Evolutionary conservation across 352 stramenopile genomes (phyloP), one percentile per base, ranked within the genome.

Genomic region (Globisporangium iwayamae): DNA sequence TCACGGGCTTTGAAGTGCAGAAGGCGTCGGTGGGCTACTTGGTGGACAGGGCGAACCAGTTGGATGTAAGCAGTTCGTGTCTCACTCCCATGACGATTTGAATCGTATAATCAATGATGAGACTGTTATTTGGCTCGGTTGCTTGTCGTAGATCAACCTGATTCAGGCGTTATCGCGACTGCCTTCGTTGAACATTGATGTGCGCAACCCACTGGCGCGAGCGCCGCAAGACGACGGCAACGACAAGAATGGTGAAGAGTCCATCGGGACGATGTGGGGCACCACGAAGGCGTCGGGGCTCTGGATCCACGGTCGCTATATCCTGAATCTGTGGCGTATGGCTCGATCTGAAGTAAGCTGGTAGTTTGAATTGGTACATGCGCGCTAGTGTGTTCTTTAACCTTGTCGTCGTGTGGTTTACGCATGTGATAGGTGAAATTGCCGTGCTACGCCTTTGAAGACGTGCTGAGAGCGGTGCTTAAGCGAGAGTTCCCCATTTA

Each of bases 271-370:
- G 34, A 74, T 64, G 1, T 93, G 85, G 81, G 84, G 84, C 43
- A 74, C 93, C 28, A 90, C 81, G 32, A 96, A 94, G 58, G 84
- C 87, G 13, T 87, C 87, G 16, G 91, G 91, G 0, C 65, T 98
- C 39, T 98, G 89, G 88, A 74, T 98, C 41, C 85, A 93, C 46
- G 93, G 93, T 0, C 79, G 94, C 13, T 89, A 94, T 56, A 82
- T 98, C 52, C 65, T 98, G 2, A 98, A 98, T 71, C 63, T 97
- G n/a, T 98, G 94, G 94, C 79, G 91, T 52, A 88, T 93, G 63
- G 76, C 84, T 20, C 76, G 85, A 41, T 96, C 87, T 18, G 87
- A 96, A 76, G 84, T 36, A 36, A 36, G 32, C 32, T 36, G 32
- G 7, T 36, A 36, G 32, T 36, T 36, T 36, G 32, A 36, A 0